phyloP scores from a whole-genome alignment of 371 early-diverging fungal species.

The Dichotomocladium elegans region DNA sequence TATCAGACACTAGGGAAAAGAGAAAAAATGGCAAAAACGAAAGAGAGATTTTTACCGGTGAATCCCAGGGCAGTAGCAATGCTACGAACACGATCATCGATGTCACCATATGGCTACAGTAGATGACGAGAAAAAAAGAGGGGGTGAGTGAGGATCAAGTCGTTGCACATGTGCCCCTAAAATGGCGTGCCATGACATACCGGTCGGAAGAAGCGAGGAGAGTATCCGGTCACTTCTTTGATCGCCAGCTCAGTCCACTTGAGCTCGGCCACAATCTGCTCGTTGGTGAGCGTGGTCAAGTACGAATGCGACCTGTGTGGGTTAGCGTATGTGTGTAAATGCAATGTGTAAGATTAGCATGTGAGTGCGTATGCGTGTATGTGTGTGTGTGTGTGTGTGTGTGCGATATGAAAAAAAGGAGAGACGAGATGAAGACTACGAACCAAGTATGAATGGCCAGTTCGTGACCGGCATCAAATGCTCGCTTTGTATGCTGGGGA shows the following conservation, averaged over 20 bases:
- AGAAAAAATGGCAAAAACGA: too few species aligned
- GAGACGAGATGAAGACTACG: too few species aligned
- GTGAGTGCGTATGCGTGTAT: neutral
- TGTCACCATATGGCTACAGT: conserved; percentile 58
- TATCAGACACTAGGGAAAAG: neutral
- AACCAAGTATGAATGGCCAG: conserved; percentile 50
- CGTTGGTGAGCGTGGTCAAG: conserved; percentile 58
- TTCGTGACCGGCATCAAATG: conserved; percentile 46
- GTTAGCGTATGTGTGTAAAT: neutral
- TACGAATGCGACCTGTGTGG: conserved; percentile 61
- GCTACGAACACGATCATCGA: conserved; percentile 64
- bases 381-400: too few species aligned
- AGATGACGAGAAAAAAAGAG: neutral
- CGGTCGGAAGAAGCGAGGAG: conserved; percentile 45
- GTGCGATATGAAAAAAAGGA: too few species aligned
- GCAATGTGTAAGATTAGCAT: neutral
- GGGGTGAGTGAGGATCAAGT: too few species aligned
- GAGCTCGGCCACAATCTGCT: conserved; percentile 69
- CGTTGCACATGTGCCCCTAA: too few species aligned
- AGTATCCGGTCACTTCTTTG: conserved; percentile 56
- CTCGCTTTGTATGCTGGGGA: conserved; percentile 49
- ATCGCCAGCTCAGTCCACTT: conserved; percentile 67
- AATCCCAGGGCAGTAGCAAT: conserved; percentile 56
- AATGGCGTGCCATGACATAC: conserved; percentile 16
- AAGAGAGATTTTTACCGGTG: too few species aligned